Evolutionary conservation across 805 yeast genomes (phyloP), one percentile per base, ranked within the genome.

Genomic region (Candida pini): DNA sequence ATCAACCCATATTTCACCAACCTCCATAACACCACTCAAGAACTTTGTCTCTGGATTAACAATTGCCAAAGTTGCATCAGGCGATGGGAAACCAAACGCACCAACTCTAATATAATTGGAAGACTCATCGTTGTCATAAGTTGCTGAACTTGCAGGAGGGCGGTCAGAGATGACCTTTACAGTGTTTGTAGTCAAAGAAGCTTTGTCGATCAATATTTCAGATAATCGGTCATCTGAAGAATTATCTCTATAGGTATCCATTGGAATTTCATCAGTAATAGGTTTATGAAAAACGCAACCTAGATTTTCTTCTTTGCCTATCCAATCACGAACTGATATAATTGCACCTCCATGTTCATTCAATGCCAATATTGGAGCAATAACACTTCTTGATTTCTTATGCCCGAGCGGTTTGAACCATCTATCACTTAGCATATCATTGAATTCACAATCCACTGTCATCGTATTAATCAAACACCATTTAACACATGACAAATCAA

Each of bases 1-100:
- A 49, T 89, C 96, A n/a, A 92, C 84, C 97, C 97, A 92, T 22
- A 92, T 80, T 57, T 92, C 99, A 18, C 98, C 98, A 12, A 92
- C 85, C 43, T 82, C 86, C 50, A 84, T 74, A 31, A 72, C 80
- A 2, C 78, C 76, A 4, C 86, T 83, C 13, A 92, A 62, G 2
- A 79, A 65, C 24, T 80, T 72, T 39, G 90, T 86, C 40, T 92
- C 97, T 0, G 97, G 97, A 53, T 94, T 88, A 0, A 92, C 97
- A 19, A 92, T 76, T 0, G 97, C 97, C 21, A 90, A 56, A 0
- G 95, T 85, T 0, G 97, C 90, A 62, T 90, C 96, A 0, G 97
- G 96, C 2, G 92, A 58, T 1, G 98, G 97, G 50, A 71, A 87
- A 0, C 98, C 98, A 67, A 90, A 92, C 0, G 96, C 82, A 13